These are phyloP conservation scores for Neurospora sp. DNA, from an alignment of 495 filamentous ascomycete genomes.

Conservation along the genomic window DNA sequence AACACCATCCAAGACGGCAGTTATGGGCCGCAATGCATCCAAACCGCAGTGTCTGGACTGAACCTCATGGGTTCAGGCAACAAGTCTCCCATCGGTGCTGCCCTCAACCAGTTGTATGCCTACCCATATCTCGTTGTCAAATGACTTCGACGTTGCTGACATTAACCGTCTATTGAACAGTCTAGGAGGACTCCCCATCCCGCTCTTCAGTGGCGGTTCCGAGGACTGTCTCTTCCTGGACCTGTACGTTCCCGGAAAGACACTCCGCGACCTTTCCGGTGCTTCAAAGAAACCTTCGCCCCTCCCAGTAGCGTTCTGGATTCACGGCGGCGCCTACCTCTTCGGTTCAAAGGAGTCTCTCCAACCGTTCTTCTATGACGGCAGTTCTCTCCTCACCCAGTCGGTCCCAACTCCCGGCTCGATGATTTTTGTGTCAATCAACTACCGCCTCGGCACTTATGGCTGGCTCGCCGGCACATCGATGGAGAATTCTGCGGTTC, in stretches of 20 bases:
- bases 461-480: constrained; percentile 45
- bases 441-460: constrained; percentile 50
- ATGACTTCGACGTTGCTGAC: background rate
- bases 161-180: background rate
- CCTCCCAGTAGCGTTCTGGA: constrained; percentile 48
- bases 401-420: constrained; percentile 19
- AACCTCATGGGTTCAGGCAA: constrained; percentile 28
- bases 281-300: constrained; percentile 10
- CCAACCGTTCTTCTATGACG: constrained; percentile 21
- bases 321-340: constrained; percentile 51
- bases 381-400: constrained; percentile 34
- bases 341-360: constrained; percentile 38
- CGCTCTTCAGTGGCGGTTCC: constrained; percentile 30
- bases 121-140: background rate
- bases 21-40: constrained; percentile 35
- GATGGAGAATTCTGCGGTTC: constrained; percentile 32
- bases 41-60: constrained; percentile 25
- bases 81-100: constrained; percentile 24
- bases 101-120: constrained; percentile 26
- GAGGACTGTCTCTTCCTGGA: constrained; percentile 46
- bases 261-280: constrained; percentile 2
- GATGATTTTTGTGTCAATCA: constrained; percentile 51
- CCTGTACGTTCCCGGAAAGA: constrained; percentile 25
- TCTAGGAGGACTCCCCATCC: constrained; percentile 25
- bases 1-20: constrained; percentile 41